Evolutionary conservation across 768 basidiomycete genomes (phyloP).

Genomic region (Leucocoprinus sp.): DNA sequence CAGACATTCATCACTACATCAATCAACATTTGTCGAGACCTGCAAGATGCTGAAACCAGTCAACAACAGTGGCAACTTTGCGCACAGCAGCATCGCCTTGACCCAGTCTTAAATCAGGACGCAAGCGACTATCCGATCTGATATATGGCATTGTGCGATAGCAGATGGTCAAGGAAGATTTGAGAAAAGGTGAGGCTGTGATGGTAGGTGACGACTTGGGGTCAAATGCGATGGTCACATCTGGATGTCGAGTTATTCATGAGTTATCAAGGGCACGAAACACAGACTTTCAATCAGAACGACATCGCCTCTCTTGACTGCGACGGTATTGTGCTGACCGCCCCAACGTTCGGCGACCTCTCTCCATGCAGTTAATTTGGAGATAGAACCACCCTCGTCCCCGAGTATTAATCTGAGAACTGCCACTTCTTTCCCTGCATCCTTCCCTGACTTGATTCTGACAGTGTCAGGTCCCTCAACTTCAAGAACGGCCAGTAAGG

Average conservation of each 20-base stretch:
- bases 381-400: constrained; percentile 60
- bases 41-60: constrained; percentile 71
- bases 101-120: constrained; percentile 69
- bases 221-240: constrained; percentile 44
- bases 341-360: constrained; percentile 72
- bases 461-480: constrained; percentile 70
- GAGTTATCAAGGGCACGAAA: constrained; percentile 4
- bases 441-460: constrained; percentile 55
- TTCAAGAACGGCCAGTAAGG: constrained; percentile 63
- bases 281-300: constrained; percentile 60
- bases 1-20: too few relatives aligned
- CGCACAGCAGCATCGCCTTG: constrained; percentile 60
- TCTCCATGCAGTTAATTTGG: constrained; percentile 73
- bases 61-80: constrained; percentile 55
- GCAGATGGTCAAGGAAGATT: constrained; percentile 58
- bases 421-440: constrained; percentile 63
- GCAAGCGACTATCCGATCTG: constrained; percentile 47
- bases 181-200: constrained; percentile 62
- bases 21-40: constrained; percentile 30
- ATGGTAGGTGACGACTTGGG: constrained; percentile 37
- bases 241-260: constrained; percentile 23
- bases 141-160: constrained; percentile 70
- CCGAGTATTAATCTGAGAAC: constrained; percentile 66
- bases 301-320: constrained; percentile 63
- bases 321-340: constrained; percentile 29